Conservation (phyloP, 2,329 filamentous ascomycete genomes). For the Fragosphaeria purpurea region DNA sequence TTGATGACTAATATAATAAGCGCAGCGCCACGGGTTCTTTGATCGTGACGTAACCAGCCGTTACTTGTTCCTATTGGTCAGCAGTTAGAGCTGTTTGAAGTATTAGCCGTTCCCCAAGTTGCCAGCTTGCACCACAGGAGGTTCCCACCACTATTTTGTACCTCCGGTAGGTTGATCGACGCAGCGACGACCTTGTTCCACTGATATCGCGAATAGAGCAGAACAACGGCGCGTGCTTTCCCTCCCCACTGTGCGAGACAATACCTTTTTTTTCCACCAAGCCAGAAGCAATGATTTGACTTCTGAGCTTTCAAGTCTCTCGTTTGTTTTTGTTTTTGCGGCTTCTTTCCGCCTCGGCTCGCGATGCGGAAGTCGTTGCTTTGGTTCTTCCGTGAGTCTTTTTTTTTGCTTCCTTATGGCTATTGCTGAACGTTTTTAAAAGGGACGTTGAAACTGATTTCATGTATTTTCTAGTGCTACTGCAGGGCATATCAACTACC, state of each 20-base stretch:
- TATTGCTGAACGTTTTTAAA: too few relatives aligned
- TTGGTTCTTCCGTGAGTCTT: slow-evolving; percentile 11
- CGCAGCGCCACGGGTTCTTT: too few relatives aligned
- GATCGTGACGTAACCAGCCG: slow-evolving; percentile 4
- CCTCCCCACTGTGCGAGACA: too few relatives aligned
- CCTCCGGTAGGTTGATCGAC: too few relatives aligned
- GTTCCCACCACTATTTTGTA: too few relatives aligned
- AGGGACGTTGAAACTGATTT: neutral
- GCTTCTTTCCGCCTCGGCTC: neutral
- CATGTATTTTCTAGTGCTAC: slow-evolving; percentile 10
- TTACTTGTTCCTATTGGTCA: too few relatives aligned
- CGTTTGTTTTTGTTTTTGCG: neutral
- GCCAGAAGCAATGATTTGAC: slow-evolving; percentile 3
- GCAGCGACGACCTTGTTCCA: too few relatives aligned
- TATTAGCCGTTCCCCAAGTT: slow-evolving; percentile 1
- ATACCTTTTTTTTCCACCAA: too few relatives aligned
- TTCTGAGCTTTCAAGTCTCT: neutral
- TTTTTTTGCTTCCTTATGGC: neutral
- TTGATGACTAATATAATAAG: too few relatives aligned
- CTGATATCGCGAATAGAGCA: too few relatives aligned
- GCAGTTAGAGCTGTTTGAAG: too few relatives aligned
- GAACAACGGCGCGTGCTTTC: too few relatives aligned
- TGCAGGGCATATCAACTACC: slow-evolving; percentile 10
- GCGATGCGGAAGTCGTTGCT: slow-evolving; percentile 11
- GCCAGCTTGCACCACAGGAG: slow-evolving; percentile 5